Percentiles rank a stretch among this genome's conserved stretches.
phyloP scores from a whole-genome alignment of 2,329 filamentous ascomycete genomes.

The Orbilia brochopaga region DNA sequence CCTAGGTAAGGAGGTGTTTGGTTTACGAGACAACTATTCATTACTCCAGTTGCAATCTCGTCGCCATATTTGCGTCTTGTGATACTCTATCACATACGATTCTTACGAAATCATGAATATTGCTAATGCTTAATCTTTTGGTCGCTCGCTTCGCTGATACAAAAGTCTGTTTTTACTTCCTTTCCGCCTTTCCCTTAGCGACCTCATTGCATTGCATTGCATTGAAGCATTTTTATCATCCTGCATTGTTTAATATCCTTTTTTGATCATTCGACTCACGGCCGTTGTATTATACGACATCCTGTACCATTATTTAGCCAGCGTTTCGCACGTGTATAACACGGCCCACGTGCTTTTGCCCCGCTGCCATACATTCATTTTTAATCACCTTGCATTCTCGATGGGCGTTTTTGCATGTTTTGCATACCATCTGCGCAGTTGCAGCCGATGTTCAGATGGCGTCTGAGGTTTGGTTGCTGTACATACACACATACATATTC shows the following conservation, averaged over 20 bases:
- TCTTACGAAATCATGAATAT: background rate
- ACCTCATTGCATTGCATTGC: too few relatives aligned
- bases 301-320: background rate
- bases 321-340: background rate
- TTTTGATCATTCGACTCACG: too few relatives aligned
- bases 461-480: too few relatives aligned
- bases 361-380: too few relatives aligned
- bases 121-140: too few relatives aligned
- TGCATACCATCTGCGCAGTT: background rate
- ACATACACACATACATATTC: too few relatives aligned
- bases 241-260: too few relatives aligned
- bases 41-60: background rate
- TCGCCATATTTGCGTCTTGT: background rate
- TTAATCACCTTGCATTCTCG: too few relatives aligned
- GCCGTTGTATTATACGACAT: too few relatives aligned
- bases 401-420: background rate
- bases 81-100: background rate
- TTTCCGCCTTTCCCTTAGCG: background rate
- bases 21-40: background rate
- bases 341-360: too few relatives aligned
- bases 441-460: too few relatives aligned
- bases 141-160: background rate
- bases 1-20: background rate
- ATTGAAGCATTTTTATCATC: too few relatives aligned
- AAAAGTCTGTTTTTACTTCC: background rate